Percentiles rank a stretch among this genome's conserved stretches.
Evolutionary conservation across 2,329 filamentous ascomycete species (phyloP).

Genomic region (Alternaria longipes): DNA sequence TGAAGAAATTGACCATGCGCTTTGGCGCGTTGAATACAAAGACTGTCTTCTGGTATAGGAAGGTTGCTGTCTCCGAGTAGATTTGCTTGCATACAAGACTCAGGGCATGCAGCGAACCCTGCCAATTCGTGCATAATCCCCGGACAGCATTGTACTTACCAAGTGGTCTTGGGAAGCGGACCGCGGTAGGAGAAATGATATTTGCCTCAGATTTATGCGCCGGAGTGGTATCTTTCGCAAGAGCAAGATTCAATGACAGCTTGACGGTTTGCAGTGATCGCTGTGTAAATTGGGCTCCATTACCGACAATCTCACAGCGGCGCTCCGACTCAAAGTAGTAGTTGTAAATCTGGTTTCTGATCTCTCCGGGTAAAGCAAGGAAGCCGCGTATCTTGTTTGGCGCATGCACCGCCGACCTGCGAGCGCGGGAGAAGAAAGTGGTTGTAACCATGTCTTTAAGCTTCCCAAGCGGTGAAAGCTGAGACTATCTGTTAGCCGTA

Average conservation of each 20-base stretch:
- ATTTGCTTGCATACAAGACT: conserved; percentile 42
- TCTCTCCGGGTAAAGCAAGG: conserved; percentile 57
- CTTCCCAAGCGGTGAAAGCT: background rate
- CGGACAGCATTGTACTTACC: conserved; percentile 30
- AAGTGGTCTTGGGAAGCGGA: conserved; percentile 30
- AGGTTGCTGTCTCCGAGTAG: conserved; percentile 32
- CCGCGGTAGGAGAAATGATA: background rate
- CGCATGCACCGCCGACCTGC: conserved; percentile 6
- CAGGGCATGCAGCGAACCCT: conserved; percentile 37
- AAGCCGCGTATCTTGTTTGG: conserved; percentile 39
- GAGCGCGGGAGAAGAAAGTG: conserved; percentile 25
- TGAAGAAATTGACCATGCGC: conserved; percentile 41
- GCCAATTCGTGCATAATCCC: conserved; percentile 41
- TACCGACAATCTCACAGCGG: conserved; percentile 38
- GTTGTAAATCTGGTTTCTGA: conserved; percentile 60
- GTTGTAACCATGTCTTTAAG: conserved; percentile 4
- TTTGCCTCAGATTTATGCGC: background rate
- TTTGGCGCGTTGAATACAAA: conserved; percentile 44
- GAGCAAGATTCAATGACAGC: conserved; percentile 15
- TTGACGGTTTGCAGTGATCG: conserved; percentile 23
- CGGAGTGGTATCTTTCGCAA: background rate
- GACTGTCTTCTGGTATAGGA: conserved; percentile 41
- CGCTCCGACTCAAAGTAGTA: conserved; percentile 44
- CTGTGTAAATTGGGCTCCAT: conserved; percentile 17
- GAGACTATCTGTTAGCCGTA: background rate